These are phyloP conservation scores for Xylariales sp. DNA, from an alignment of 2,329 filamentous ascomycete species.

Conservation along the genomic window DNA sequence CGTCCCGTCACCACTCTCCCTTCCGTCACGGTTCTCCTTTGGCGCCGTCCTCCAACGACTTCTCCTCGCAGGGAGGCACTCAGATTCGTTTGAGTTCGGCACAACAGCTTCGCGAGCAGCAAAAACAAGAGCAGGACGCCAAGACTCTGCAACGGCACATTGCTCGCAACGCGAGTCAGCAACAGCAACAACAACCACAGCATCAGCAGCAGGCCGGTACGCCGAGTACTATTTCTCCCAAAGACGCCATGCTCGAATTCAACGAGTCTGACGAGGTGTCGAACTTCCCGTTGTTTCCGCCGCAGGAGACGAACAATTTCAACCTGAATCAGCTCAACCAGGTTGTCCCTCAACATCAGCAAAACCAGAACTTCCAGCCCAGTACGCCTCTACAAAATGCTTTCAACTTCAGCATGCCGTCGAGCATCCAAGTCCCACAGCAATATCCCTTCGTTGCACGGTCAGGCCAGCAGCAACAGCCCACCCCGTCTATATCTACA, in stretches of 20 bases:
- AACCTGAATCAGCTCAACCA: constrained; percentile 36
- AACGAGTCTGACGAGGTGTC: constrained; percentile 67
- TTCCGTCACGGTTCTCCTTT: constrained; percentile 70
- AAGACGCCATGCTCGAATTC: constrained; percentile 85
- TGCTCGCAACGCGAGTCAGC: constrained; percentile 29
- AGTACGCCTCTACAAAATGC: constrained; percentile 19
- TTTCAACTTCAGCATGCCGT: constrained; percentile 33
- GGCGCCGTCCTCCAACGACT: constrained; percentile 40
- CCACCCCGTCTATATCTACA: constrained; percentile 35
- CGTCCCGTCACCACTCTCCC: constrained; percentile 68
- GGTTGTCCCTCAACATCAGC: constrained; percentile 15
- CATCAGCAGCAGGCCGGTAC: constrained; percentile 41
- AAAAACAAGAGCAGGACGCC: constrained; percentile 56
- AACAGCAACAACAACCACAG: constrained; percentile 32
- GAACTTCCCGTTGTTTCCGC: constrained; percentile 69
- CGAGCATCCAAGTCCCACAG: constrained; percentile 40
- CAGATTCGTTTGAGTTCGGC: constrained; percentile 47
- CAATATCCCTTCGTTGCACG: constrained; percentile 42
- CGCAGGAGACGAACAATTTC: constrained; percentile 44
- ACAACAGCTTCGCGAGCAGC: constrained; percentile 56
- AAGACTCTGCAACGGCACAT: constrained; percentile 39
- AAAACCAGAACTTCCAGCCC: constrained; percentile 7
- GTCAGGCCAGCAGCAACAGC: constrained; percentile 25
- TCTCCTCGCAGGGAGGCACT: constrained; percentile 34
- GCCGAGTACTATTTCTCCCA: constrained; percentile 89